Conservation (phyloP, 192 early-diverging fungal species). For the Phlyctochytrium bullatum region DNA sequence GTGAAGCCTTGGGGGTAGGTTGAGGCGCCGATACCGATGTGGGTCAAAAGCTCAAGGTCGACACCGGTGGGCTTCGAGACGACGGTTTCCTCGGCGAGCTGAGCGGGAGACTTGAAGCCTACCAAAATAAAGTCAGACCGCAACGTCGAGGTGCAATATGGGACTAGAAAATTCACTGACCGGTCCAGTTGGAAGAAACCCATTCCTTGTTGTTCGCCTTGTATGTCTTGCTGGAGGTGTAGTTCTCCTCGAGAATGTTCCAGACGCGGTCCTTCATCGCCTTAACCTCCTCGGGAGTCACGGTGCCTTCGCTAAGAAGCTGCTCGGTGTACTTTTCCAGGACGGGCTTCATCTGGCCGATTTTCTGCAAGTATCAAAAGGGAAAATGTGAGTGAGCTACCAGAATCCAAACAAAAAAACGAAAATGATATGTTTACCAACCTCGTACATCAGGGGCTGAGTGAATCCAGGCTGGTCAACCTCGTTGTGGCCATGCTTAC, state of each 20-base stretch:
- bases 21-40: conserved; percentile 80
- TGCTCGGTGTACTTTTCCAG: conserved; percentile 82
- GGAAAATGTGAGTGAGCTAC: background rate
- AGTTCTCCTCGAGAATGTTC: conserved; percentile 90
- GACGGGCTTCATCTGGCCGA: conserved; percentile 80
- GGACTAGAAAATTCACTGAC: conserved; percentile 25
- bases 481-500: conserved; percentile 98
- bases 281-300: conserved; percentile 78
- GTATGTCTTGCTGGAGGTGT: conserved; percentile 84
- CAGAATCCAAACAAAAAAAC: background rate
- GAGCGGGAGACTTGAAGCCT: conserved; percentile 80
- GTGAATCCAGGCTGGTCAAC: conserved; percentile 98
- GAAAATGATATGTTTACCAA: conserved; percentile 12
- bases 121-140: conserved; percentile 10
- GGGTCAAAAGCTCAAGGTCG: conserved; percentile 66
- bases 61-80: conserved; percentile 70
- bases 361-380: conserved; percentile 50
- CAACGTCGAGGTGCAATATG: background rate
- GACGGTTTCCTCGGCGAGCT: conserved; percentile 69
- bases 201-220: conserved; percentile 88
- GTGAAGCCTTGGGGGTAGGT: conserved; percentile 81
- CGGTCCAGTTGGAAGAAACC: conserved; percentile 92
- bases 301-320: conserved; percentile 78
- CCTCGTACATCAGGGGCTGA: conserved; percentile 94
- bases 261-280: conserved; percentile 90